Base-by-base conservation (phyloP, 2,329 filamentous ascomycete genomes). In the Metarhizium humberi region DNA sequence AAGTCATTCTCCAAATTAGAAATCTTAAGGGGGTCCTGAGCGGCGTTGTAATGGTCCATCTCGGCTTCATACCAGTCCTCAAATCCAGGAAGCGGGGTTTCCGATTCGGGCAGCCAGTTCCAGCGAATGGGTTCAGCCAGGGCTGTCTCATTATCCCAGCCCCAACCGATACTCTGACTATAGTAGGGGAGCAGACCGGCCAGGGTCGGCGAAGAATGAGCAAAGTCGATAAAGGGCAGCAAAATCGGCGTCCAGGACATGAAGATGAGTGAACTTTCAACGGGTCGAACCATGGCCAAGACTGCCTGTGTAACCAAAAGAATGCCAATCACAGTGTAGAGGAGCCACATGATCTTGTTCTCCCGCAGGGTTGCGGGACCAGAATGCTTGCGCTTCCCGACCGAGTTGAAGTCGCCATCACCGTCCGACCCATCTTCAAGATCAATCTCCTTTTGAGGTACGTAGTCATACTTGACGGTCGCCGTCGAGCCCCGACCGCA, bases 21-120 rank as follows among this genome's bases (percentile, higher is more conserved):
- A n/a, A 74, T 65, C 48, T 69, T 71, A 42, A 75, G 48, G 1
- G 73, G 73, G 34, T 75, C 73, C 10, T 60, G 52, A 1, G 61
- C 59, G 2, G 73, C 64, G 32, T 59, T 65, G 50, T 75, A 75
- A 51, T 70, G 68, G 1, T 61, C 54, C 13, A 52, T 30, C 1
- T 60, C 51, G 1, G 47, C 30, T n/a, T 56, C 53, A 49, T 63
- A 61, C 66, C 66, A 67, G 30, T 67, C 66, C 25, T 59, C 57
- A 0, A 67, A 68, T 0, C 66, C 66, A 1, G 53, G 51, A 2
- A 62, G 57, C 0, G 61, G 56, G 1, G 55, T 52, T 1, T 55
- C 53, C 10, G 32, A 16, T 13, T 58, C 55, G 3, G 66, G 62
- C 5, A 67, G 59, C 66, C 66, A 67, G 29, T 56, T 53, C 20